Evolutionary conservation across 2,329 filamentous ascomycete genomes (phyloP).

Genomic region (Pleurostoma richardsiae): DNA sequence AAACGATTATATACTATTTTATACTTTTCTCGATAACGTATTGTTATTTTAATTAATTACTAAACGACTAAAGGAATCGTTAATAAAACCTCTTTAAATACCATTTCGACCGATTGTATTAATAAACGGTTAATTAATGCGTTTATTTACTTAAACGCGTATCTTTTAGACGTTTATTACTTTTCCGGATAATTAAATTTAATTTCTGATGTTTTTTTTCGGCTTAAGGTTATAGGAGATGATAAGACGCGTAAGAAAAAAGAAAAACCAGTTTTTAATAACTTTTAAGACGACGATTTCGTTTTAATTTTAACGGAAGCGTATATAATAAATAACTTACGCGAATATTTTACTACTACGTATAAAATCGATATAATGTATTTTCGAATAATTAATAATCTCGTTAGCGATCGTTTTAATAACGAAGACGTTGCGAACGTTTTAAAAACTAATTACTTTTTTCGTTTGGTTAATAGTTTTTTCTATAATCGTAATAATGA

Average conservation of each 20-base stretch:
- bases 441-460: neutral
- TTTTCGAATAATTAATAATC: no score
- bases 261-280: no score
- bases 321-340: neutral
- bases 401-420: neutral
- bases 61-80: neutral
- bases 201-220: no score
- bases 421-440: neutral
- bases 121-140: neutral
- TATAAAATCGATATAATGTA: no score
- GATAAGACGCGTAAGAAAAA: no score
- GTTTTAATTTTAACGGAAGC: neutral
- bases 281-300: neutral
- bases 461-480: neutral
- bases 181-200: neutral
- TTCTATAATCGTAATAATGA: slow-evolving; percentile 1
- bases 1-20: neutral
- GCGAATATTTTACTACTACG: neutral
- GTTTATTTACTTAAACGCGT: neutral
- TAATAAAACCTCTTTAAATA: slow-evolving; percentile 1
- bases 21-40: neutral
- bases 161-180: no score
- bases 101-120: no score
- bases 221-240: no score
- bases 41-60: neutral